Evolutionary conservation across 805 yeast species (phyloP).

Genomic region (Starmerella bacillaris): DNA sequence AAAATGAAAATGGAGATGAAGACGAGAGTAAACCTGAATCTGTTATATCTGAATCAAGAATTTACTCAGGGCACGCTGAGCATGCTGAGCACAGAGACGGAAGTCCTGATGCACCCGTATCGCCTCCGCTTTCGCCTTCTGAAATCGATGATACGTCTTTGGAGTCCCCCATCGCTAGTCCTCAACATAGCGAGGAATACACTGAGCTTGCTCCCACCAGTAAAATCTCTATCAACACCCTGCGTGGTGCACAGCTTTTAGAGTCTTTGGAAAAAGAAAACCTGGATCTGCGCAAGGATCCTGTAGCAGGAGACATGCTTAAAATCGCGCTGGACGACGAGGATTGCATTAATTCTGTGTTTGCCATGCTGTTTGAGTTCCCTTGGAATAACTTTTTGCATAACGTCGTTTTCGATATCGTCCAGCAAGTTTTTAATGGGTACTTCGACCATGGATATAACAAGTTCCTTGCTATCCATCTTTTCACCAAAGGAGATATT

Average conservation of each 20-base stretch:
- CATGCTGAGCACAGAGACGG: not conserved
- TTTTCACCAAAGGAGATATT: conserved; percentile 47
- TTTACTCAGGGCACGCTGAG: not conserved
- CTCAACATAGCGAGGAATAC: conserved; percentile 10
- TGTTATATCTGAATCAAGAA: conserved; percentile 11
- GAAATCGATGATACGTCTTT: not conserved
- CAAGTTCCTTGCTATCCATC: conserved; percentile 52
- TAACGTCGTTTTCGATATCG: conserved; percentile 88
- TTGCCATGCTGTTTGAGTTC: conserved; percentile 57
- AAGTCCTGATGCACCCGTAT: not conserved
- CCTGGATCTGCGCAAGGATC: conserved; percentile 30
- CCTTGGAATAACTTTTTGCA: conserved; percentile 98
- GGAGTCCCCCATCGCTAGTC: conserved; percentile 8
- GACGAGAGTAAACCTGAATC: conserved; percentile 18
- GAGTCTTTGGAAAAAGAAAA: conserved; percentile 16
- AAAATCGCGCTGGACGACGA: conserved; percentile 69
- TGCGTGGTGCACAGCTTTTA: conserved; percentile 9
- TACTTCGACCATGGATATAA: conserved; percentile 71
- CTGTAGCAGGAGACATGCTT: conserved; percentile 73
- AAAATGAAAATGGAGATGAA: conserved; percentile 11
- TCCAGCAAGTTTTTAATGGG: conserved; percentile 87
- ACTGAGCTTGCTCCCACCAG: conserved; percentile 3
- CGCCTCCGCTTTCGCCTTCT: conserved; percentile 1
- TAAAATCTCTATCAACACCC: conserved; percentile 4
- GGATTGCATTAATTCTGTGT: conserved; percentile 46